phyloP scores from a whole-genome alignment of 805 yeast genomes.

The Metschnikowia orientalis region DNA sequence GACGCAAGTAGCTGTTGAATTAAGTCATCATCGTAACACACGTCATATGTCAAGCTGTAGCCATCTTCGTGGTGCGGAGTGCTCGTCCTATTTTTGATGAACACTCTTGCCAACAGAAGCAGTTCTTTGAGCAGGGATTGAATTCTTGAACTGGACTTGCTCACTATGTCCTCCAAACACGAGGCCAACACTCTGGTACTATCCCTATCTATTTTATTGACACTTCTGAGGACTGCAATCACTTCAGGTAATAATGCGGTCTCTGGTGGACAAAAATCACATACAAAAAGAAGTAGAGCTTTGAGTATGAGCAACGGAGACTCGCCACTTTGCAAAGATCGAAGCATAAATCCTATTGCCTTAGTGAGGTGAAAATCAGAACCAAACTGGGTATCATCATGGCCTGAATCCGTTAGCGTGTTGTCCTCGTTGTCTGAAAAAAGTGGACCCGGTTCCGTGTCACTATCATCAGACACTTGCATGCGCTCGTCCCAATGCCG shows the following conservation, averaged over 20 bases:
- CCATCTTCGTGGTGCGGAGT: no score
- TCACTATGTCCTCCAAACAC: no score
- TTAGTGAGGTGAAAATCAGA: neutral
- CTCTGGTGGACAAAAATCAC: slow-evolving; percentile 9
- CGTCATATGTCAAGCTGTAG: slow-evolving; percentile 5
- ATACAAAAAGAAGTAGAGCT: slow-evolving; percentile 22
- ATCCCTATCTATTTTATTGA: slow-evolving; percentile 19
- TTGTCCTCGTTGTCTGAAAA: slow-evolving; percentile 7
- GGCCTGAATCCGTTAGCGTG: neutral
- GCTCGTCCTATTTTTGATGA: no score
- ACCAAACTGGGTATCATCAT: neutral
- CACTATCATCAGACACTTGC: slow-evolving; percentile 27
- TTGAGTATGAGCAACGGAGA: slow-evolving; percentile 24
- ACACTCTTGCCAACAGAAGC: no score
- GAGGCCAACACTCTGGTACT: no score
- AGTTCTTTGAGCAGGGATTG: no score
- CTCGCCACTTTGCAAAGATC: slow-evolving; percentile 26
- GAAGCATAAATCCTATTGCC: slow-evolving; percentile 3
- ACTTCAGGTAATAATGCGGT: slow-evolving; percentile 13
- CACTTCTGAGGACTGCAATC: slow-evolving; percentile 19
- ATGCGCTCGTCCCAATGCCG: slow-evolving; percentile 24
- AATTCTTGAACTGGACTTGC: no score
- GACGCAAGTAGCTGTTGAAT: slow-evolving; percentile 7
- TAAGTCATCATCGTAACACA: slow-evolving; percentile 11
- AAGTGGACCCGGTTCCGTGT: slow-evolving; percentile 15